Base-by-base conservation (phyloP, 371 early-diverging fungal species). In the Paraphysoderma sedebokerense region DNA sequence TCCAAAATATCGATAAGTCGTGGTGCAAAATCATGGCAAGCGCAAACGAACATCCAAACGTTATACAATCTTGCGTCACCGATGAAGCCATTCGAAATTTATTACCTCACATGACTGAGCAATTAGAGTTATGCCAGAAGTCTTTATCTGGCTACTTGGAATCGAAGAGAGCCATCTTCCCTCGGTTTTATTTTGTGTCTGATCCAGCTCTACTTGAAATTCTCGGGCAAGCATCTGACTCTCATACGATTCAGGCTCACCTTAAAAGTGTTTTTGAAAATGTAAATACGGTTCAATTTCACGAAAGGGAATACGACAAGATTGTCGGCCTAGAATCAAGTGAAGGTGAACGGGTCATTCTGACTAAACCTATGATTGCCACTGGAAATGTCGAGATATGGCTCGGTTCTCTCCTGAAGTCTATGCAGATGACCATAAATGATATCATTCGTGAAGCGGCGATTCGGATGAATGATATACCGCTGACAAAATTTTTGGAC, bases 11-110 rank as follows among this genome's bases (percentile, higher is more conserved):
- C 37, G 76, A 76, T 53, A 76, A 76, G 51, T 61, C 63, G 38
- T 76, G 76, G 76, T 71, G 70, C 55, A 76, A 74, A 45, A 74
- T 76, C 49, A 74, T 76, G 76, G 66, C 65, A 13, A 53, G 65
- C 12, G 76, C 72, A 4, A 70, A 68, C 49, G 76, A 76, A 56
- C 65, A 72, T 48, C 72, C 74, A 23, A 72, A 72, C 44, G 74
- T 76, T 23, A 74, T 76, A 38, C 65, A 68, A 37, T 71, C 72
- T 54, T 74, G 74, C 52, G 76, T 74, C 1, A 40, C 55, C 36
- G 72, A 74, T 52, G 76, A 76, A 50, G 69, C 76, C 31, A 72
- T 76, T 46, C 65, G 66, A 6, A 72, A 70, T 51, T 50, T 73
- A 40, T 52, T 76, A n/a, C 76, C 76, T 31, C 73, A 72, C 48